Evolutionary conservation across 352 stramenopile species (phyloP).

Genomic region (Phytophthora fragariae): DNA sequence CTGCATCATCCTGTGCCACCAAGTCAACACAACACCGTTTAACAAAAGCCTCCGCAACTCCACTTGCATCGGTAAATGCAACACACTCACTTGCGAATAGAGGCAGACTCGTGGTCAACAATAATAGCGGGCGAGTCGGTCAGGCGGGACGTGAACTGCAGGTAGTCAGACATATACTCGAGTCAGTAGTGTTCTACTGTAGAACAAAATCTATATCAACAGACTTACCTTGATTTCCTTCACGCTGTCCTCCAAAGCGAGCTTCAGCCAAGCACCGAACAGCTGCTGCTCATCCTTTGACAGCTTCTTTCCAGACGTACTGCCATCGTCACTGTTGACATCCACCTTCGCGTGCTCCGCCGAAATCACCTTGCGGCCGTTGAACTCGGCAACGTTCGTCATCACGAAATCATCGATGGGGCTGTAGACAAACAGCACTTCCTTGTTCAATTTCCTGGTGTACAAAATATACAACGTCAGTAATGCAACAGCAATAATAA

Average conservation of each 20-base stretch:
- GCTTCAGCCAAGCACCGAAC: constrained; percentile 95
- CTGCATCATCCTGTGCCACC: constrained; percentile 94
- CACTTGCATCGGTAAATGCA: neutral
- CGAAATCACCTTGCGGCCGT: constrained; percentile 96
- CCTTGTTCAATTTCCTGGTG: constrained; percentile 88
- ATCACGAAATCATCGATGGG: constrained; percentile 99
- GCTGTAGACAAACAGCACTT: constrained; percentile 99
- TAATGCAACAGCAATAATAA: too few relatives aligned
- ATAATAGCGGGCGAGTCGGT: constrained; percentile 98
- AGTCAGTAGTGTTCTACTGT: neutral
- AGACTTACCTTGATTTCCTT: constrained; percentile 82
- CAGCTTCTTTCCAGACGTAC: constrained; percentile 61
- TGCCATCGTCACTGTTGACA: constrained; percentile 71
- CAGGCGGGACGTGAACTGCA: constrained; percentile 90
- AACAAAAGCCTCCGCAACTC: neutral
- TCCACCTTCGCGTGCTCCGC: constrained; percentile 97
- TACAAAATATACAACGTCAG: neutral
- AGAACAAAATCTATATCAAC: neutral
- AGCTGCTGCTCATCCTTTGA: constrained; percentile 87
- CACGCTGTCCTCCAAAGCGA: constrained; percentile 90
- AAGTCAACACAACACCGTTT: constrained; percentile 10
- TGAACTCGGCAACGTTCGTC: constrained; percentile 98
- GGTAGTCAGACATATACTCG: neutral
- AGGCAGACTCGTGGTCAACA: constrained; percentile 97
- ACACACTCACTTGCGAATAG: constrained; percentile 91